A percentile compares a stretch with the other conserved stretches of the same genome.
Conservation (phyloP, 2,329 filamentous ascomycete species). For the Diaporthe sp. region DNA sequence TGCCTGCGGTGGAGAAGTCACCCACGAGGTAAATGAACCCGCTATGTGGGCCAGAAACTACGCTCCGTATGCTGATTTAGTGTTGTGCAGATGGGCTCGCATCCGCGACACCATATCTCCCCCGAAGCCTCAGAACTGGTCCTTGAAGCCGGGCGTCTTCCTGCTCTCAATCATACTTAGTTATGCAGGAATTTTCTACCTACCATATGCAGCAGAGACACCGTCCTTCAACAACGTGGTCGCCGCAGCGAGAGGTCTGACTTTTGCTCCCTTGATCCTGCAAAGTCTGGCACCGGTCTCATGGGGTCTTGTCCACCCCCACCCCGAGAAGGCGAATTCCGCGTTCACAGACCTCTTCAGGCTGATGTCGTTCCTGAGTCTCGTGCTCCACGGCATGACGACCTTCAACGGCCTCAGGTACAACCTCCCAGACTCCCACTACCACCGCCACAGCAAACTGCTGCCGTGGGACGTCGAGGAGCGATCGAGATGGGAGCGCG, state of each 20-base stretch:
- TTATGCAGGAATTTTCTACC: conserved; percentile 48
- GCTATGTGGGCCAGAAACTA: fast-evolving
- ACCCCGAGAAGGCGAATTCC: conserved; percentile 51
- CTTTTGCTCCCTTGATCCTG: conserved; percentile 57
- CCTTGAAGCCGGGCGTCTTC: conserved; percentile 50
- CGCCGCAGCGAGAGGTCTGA: conserved; percentile 49
- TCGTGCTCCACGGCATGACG: conserved; percentile 57
- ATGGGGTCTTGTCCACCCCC: conserved; percentile 58
- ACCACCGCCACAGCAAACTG: conserved; percentile 59
- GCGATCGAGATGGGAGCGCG: conserved; percentile 55
- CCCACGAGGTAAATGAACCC: conserved; percentile 40
- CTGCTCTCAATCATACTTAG: conserved; percentile 47
- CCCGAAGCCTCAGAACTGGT: conserved; percentile 57
- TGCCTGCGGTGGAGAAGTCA: conserved; percentile 46
- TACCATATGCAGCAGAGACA: conserved; percentile 54
- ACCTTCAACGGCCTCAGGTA: conserved; percentile 55
- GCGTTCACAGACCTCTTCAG: conserved; percentile 60
- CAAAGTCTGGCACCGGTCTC: conserved; percentile 57
- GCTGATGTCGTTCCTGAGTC: conserved; percentile 54
- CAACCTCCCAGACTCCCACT: conserved; percentile 58
- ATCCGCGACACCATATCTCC: conserved; percentile 46
- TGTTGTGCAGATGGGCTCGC: conserved; percentile 39
- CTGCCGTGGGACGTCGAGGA: conserved; percentile 58
- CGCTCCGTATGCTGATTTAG: background rate
- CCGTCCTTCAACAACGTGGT: conserved; percentile 49